Conservation (phyloP, 352 stramenopile genomes). For the Phytophthora nicotianae region DNA sequence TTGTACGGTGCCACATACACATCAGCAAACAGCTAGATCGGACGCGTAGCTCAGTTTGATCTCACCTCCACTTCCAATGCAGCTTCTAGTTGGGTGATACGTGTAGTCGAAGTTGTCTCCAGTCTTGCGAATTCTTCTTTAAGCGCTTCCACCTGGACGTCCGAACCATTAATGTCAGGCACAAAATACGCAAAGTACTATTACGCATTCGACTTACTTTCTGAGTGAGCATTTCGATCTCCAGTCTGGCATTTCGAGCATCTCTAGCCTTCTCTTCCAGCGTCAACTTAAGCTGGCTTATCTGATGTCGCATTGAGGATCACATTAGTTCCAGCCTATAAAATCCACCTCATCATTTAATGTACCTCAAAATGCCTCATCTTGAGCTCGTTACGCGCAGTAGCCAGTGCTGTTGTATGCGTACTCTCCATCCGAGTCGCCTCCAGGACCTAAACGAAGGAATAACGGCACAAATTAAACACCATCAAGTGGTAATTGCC, state of each 20-base stretch:
- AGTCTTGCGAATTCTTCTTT: slow-evolving; percentile 75
- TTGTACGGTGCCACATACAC: neutral
- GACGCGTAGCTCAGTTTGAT: no score
- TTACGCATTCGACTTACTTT: slow-evolving; percentile 44
- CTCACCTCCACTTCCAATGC: slow-evolving; percentile 59
- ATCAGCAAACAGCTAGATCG: neutral
- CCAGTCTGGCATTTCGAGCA: slow-evolving; percentile 37
- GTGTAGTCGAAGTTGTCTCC: slow-evolving; percentile 67
- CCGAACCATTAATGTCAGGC: neutral
- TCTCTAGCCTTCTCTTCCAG: slow-evolving; percentile 59
- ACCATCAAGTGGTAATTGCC: neutral
- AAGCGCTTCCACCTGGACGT: slow-evolving; percentile 57
- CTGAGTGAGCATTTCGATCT: slow-evolving; percentile 74
- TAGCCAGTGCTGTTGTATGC: slow-evolving; percentile 54
- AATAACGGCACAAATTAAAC: neutral
- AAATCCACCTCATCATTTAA: neutral
- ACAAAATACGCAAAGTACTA: neutral
- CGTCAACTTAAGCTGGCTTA: slow-evolving; percentile 65
- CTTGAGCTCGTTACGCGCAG: slow-evolving; percentile 68
- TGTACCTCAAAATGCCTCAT: slow-evolving; percentile 83
- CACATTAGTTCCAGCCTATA: neutral
- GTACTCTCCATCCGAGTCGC: slow-evolving; percentile 55
- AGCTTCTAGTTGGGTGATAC: slow-evolving; percentile 62
- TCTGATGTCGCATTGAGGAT: slow-evolving; percentile 23
- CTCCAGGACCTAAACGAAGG: slow-evolving; percentile 47